phyloP scores from a whole-genome alignment of 768 basidiomycete genomes.

The Tulasnella sp. region DNA sequence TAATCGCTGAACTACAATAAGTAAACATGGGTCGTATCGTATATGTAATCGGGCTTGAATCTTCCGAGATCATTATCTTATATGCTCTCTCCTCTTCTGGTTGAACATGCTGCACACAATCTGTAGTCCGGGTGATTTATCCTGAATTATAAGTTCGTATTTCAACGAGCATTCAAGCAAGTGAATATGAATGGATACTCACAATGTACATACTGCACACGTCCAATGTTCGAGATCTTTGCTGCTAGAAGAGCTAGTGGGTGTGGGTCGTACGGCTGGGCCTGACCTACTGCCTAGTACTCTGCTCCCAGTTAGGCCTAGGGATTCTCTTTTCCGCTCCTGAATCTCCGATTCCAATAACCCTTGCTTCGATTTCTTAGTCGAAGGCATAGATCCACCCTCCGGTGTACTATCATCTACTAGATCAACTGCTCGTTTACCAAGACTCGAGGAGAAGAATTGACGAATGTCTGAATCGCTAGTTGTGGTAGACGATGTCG shows the following conservation, averaged over 20 bases:
- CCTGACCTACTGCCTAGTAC: slow-evolving; percentile 1
- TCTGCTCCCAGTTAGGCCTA: slow-evolving; percentile 3
- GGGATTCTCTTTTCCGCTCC: slow-evolving; percentile 20
- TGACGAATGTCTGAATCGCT: neutral
- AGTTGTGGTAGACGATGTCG: neutral
- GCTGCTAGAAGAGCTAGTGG: neutral
- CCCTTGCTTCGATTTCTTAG: slow-evolving; percentile 25
- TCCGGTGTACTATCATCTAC: neutral
- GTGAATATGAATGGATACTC: slow-evolving; percentile 22
- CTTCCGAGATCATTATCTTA: too few species aligned
- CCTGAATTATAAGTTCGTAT: neutral
- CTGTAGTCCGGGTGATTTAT: slow-evolving; percentile 9
- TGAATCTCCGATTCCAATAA: slow-evolving; percentile 31
- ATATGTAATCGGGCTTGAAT: too few species aligned
- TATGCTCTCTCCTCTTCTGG: neutral
- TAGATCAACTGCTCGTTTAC: neutral
- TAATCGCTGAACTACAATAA: too few species aligned
- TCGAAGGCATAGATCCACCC: neutral
- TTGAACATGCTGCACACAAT: slow-evolving; percentile 5
- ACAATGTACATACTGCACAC: slow-evolving; percentile 56
- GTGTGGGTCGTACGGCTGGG: neutral
- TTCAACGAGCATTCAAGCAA: neutral
- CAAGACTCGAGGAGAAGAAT: neutral
- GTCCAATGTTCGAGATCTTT: slow-evolving; percentile 30
- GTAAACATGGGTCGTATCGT: too few species aligned